Conservation (phyloP, 805 yeast species). For the Yarrowia divulgata region DNA sequence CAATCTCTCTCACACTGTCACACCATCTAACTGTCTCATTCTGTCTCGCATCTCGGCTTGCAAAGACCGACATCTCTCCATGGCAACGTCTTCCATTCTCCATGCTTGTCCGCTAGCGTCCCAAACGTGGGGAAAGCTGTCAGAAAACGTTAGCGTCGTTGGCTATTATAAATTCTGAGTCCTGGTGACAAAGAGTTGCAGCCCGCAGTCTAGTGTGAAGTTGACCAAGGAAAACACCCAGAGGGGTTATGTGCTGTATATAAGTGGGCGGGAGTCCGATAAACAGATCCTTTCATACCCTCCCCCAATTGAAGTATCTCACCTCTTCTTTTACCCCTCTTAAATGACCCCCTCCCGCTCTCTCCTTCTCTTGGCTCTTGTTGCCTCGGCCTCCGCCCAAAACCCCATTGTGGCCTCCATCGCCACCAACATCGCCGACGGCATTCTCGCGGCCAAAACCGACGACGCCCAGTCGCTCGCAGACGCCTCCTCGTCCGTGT, state of each 20-base stretch:
- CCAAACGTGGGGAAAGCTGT: conserved; percentile 13
- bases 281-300: too few relatives aligned
- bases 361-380: neutral
- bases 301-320: too few relatives aligned
- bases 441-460: conserved; percentile 23
- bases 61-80: too few relatives aligned
- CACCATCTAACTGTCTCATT: too few relatives aligned
- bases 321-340: too few relatives aligned
- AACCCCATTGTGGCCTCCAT: conserved; percentile 33
- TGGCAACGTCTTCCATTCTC: too few relatives aligned
- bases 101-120: neutral
- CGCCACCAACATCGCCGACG: conserved; percentile 8
- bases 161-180: conserved; percentile 26
- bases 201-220: neutral
- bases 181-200: conserved; percentile 1
- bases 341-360: conserved; percentile 6
- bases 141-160: neutral
- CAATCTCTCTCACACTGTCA: too few relatives aligned
- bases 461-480: conserved; percentile 20
- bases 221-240: conserved; percentile 15
- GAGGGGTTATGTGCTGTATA: neutral
- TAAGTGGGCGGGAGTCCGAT: neutral
- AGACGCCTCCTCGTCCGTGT: conserved; percentile 9
- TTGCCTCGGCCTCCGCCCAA: conserved; percentile 16
- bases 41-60: too few relatives aligned